Conservation (phyloP, 2,329 filamentous ascomycete species). For the Bimuria novae-zelandiae region DNA sequence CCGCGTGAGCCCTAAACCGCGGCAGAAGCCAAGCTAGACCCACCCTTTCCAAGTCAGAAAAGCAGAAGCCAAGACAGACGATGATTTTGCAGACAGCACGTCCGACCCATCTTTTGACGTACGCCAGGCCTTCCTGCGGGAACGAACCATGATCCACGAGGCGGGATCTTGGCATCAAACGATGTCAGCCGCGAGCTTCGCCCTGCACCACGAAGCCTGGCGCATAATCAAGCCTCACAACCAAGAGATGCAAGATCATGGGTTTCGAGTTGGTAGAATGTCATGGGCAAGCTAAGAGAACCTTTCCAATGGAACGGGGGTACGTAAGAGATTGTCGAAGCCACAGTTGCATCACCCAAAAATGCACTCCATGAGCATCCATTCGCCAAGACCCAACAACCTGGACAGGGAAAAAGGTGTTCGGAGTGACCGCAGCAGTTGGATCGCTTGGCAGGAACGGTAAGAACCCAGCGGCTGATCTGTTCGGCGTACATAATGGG, state of each 20-base stretch:
- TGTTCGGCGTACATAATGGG: no score
- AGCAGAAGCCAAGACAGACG: slow-evolving; percentile 21
- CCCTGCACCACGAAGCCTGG: slow-evolving; percentile 1
- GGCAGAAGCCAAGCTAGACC: slow-evolving; percentile 33
- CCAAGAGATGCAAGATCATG: background rate
- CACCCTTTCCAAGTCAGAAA: slow-evolving; percentile 31
- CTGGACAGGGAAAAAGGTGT: background rate
- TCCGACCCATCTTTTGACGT: slow-evolving; percentile 26
- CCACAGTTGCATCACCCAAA: no score
- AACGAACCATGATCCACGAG: slow-evolving; percentile 21
- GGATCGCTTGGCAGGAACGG: background rate
- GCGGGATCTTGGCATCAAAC: slow-evolving; percentile 31
- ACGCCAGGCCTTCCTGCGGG: slow-evolving; percentile 27
- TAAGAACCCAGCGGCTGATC: background rate
- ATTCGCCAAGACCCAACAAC: background rate
- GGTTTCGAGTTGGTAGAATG: background rate
- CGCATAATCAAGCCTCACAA: background rate
- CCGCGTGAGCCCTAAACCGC: slow-evolving; percentile 5
- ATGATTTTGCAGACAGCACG: slow-evolving; percentile 24
- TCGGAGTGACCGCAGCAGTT: background rate
- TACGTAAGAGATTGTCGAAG: background rate
- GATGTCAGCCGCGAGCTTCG: slow-evolving; percentile 4
- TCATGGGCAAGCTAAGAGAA: background rate
- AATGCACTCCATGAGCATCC: background rate
- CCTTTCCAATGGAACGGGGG: background rate